Base-by-base conservation (phyloP, 2,329 filamentous ascomycete genomes). In the Ophiostoma tasmaniense region DNA sequence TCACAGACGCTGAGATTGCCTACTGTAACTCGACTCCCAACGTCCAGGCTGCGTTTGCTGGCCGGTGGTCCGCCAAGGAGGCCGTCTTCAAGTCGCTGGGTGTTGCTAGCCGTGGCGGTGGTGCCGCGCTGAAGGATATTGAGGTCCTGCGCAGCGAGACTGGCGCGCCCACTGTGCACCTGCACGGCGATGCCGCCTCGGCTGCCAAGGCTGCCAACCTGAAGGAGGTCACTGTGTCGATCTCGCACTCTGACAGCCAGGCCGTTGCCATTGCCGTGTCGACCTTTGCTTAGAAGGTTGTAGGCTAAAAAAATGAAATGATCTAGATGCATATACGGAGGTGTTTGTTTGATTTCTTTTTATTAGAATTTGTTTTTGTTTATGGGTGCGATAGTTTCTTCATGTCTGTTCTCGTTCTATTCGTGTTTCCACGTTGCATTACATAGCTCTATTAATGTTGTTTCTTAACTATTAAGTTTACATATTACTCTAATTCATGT, bases 21-120 rank as follows among this genome's bases (percentile, higher is more conserved):
- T 98, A 99, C 82, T 99, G 96, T 83, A 84, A 85, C 72, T 87
- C 89, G 76, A 89, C 74, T 28, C 70, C 72, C 28, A 75, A 75
- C 76, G 91, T 93, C 1, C 92, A 92, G 77, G 91, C 93, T 73
- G 96, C 92, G 67, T 99, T 97, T 80, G 92, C 94, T 5, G 95
- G 95, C 66, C 89, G 93, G 74, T 99, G 95, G 95, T 94, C 90
- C 75, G 95, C 95, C 45, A 99, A 99, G 83, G 95, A 99, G 81
- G 95, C 95, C 35, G 93, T 99, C 0, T 99, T 99, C 85, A 99
- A 99, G 87, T 93, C 92, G 50, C 84, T 99, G 17, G 93, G 93
- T 73, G 93, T 98, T 14, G 81, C 85, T 74, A 90, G 93, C 79
- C 89, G 91, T 80, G 95, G 95, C 71, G 93, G 90, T 11, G 95